Base-by-base conservation (phyloP, 257 asterid genomes). In the Sherardia arvensis region DNA sequence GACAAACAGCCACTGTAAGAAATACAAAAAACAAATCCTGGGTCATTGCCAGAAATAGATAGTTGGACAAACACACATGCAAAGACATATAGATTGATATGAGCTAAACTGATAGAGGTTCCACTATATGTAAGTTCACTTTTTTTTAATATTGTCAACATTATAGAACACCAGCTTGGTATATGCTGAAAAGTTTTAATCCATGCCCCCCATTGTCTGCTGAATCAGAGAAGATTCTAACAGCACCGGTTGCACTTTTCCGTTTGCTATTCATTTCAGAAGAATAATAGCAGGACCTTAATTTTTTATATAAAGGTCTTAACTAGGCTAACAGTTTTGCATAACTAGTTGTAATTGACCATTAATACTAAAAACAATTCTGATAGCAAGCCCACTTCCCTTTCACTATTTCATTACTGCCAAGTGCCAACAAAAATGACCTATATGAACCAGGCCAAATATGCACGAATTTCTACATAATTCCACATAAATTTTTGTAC, bases 1-100 rank as follows among this genome's bases (percentile, higher is more conserved):
- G 48, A 80, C 74, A 48, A 83, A 90, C 66, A 89, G 87, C 99
- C 97, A 92, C 99, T 89, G 84, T 69, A 73, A 74, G 77, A 82
- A 70, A 71, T 55, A 71, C 71, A 51, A 61, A 38, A 68, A 69
- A 62, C 63, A 67, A 61, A 49, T 47, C 9, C 26, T 20, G 59
- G 23, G 64, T 28, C 69, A 66, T 26, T 32, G 22, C 60, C 20
- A 45, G 9, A 29, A 9, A 56, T 17, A 45, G 7, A 28, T n/a
- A 60, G 55, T 9, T 30, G 25, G 69, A 61, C 34, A 63, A 53
- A 54, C 58, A 54, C 8, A 14, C 60, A 25, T 23, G 32, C 23
- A 57, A 57, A 28, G 38, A 27, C 62, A 57, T 57, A 22, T 9
- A 59, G 3, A 32, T 10, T 14, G 17, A 60, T 40, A 59, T 3